phyloP scores from a whole-genome alignment of 192 early-diverging fungal genomes.

The Coemansia biformis region DNA sequence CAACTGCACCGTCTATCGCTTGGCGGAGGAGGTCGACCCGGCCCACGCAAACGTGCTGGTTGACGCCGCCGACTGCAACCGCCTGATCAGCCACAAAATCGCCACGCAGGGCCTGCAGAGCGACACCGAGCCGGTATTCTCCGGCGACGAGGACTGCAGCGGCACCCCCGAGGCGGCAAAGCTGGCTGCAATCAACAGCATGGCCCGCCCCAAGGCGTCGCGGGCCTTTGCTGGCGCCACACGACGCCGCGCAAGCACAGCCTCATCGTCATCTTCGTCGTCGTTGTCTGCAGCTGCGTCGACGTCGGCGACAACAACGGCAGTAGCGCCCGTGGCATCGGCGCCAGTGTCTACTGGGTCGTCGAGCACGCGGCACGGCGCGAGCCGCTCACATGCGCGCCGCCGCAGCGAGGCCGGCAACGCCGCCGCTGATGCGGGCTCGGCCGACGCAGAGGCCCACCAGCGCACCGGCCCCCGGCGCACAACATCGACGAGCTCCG shows the following conservation, averaged over 20 bases:
- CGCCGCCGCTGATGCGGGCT: background rate
- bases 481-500: background rate
- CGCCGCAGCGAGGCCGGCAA: conserved; percentile 6
- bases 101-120: conserved; percentile 43
- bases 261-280: background rate
- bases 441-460: background rate
- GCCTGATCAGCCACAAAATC: conserved; percentile 35
- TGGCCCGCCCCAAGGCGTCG: conserved; percentile 8
- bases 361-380: too few species aligned
- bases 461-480: background rate
- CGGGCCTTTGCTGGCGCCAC: background rate
- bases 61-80: conserved; percentile 43
- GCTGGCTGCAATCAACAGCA: conserved; percentile 10
- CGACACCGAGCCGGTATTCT: conserved; percentile 17
- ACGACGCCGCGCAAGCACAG: background rate
- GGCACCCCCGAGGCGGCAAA: conserved; percentile 47
- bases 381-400: conserved; percentile 1
- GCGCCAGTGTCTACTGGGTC: too few species aligned
- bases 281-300: background rate
- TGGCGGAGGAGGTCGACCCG: conserved; percentile 31
- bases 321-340: too few species aligned
- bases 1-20: conserved; percentile 81
- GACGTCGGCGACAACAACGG: too few species aligned
- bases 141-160: conserved; percentile 36
- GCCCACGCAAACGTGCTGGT: conserved; percentile 42